A percentile compares a stretch with the other conserved stretches of the same genome.
These are phyloP conservation scores for Tulasnella sp. DNA, from an alignment of 768 basidiomycete genomes.

Conservation along the genomic window DNA sequence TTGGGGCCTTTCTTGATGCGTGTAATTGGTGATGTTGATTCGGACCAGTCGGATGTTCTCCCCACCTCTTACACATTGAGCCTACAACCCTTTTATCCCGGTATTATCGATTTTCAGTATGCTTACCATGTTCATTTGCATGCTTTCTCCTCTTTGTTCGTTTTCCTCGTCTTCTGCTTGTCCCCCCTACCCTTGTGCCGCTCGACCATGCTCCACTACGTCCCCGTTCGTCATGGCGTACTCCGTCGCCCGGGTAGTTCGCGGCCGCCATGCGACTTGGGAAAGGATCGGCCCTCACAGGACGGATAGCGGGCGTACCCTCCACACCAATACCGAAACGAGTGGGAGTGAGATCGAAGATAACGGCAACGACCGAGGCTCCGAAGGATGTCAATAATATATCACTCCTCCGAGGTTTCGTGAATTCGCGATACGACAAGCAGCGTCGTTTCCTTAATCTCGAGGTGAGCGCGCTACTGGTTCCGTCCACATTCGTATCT, in stretches of 20 bases:
- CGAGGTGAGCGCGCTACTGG: constrained; percentile 48
- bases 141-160: background rate
- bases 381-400: constrained; percentile 32
- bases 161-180: constrained; percentile 1
- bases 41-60: background rate
- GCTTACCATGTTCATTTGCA: constrained; percentile 6
- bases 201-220: background rate
- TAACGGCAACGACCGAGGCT: background rate
- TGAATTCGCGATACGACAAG: constrained; percentile 63
- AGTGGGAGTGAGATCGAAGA: constrained; percentile 32
- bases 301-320: constrained; percentile 32
- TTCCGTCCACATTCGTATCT: background rate
- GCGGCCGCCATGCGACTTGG: background rate
- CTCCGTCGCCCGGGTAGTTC: background rate
- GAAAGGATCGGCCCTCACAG: constrained; percentile 25
- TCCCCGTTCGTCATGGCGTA: background rate
- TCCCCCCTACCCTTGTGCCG: background rate
- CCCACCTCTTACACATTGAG: background rate
- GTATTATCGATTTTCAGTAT: background rate
- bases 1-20: background rate
- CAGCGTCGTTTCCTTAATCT: constrained; percentile 68
- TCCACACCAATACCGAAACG: constrained; percentile 55
- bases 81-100: background rate
- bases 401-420: constrained; percentile 69
- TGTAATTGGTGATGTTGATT: background rate